Evolutionary conservation across 2,329 filamentous ascomycete species (phyloP).

Genomic region (Fusarium secorum): DNA sequence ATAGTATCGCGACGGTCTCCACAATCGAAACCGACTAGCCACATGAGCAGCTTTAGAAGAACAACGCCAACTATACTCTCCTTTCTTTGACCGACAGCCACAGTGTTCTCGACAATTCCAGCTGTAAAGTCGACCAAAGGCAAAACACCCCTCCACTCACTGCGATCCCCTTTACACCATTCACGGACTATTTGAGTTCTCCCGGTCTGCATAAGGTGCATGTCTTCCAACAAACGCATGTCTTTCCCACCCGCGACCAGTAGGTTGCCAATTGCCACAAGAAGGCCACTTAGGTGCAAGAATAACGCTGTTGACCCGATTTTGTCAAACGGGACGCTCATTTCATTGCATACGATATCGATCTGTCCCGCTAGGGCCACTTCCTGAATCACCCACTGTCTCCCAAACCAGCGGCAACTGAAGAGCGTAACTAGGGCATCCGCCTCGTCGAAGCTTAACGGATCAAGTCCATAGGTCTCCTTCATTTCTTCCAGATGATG

Average conservation of each 20-base stretch:
- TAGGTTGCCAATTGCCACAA: not conserved
- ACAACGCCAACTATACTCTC: not conserved
- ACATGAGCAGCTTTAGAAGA: not conserved
- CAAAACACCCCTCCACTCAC: not conserved
- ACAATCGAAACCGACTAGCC: not conserved
- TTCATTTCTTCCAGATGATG: not conserved
- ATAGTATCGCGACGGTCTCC: not conserved
- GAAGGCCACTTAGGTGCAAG: not conserved
- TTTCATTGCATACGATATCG: not conserved
- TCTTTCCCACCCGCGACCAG: not conserved
- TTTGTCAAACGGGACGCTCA: not conserved
- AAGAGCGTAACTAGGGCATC: not conserved
- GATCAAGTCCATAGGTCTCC: not conserved
- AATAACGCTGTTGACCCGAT: not conserved
- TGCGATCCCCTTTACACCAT: not conserved
- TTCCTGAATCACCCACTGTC: not conserved
- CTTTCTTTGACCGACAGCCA: no score
- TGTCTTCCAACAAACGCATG: not conserved
- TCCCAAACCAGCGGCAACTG: not conserved
- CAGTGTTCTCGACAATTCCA: not conserved
- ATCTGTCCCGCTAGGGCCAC: not conserved
- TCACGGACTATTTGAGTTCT: not conserved
- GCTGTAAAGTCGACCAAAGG: not conserved
- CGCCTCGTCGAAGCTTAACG: not conserved
- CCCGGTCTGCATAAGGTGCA: not conserved